These are phyloP conservation scores for Geotrichum aggregatum DNA, from an alignment of 1,139 yeast genomes.

Conservation along the genomic window DNA sequence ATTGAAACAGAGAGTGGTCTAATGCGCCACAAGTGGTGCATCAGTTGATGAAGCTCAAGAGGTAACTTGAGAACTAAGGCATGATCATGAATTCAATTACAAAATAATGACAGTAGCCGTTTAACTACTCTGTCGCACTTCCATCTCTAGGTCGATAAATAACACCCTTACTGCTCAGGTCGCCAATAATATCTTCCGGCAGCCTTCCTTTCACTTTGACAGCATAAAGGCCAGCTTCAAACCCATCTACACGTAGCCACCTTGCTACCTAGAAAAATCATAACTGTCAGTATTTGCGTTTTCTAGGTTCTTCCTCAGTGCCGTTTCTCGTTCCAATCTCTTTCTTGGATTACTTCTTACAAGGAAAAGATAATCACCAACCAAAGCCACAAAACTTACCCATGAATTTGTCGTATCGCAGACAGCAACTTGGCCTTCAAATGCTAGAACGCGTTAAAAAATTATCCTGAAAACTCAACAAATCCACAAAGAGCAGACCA, in stretches of 20 bases:
- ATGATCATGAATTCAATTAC: too few relatives aligned
- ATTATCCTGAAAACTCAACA: too few relatives aligned
- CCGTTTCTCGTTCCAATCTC: too few relatives aligned
- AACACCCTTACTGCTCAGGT: slow-evolving; percentile 66
- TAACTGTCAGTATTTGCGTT: too few relatives aligned
- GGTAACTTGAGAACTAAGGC: too few relatives aligned
- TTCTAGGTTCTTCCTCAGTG: too few relatives aligned
- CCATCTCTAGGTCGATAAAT: slow-evolving; percentile 96
- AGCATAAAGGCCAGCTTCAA: slow-evolving; percentile 87
- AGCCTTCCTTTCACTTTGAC: slow-evolving; percentile 88
- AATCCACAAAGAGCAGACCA: too few relatives aligned
- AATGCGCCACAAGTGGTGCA: too few relatives aligned
- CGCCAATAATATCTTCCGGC: slow-evolving; percentile 78
- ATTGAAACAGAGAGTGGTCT: too few relatives aligned
- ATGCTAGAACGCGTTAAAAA: slow-evolving; percentile 44
- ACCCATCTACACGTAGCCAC: slow-evolving; percentile 90
- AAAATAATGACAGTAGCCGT: too few relatives aligned
- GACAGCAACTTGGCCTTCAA: slow-evolving; percentile 91
- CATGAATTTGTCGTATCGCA: slow-evolving; percentile 84
- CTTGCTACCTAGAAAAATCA: slow-evolving; percentile 54
- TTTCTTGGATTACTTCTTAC: neutral
- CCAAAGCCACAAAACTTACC: slow-evolving; percentile 45
- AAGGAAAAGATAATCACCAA: neutral
- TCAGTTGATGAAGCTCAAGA: too few relatives aligned
- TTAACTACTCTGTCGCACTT: slow-evolving; percentile 77